phyloP scores from a whole-genome alignment of 2,329 filamentous ascomycete species.

The Cladosporium sp. region DNA sequence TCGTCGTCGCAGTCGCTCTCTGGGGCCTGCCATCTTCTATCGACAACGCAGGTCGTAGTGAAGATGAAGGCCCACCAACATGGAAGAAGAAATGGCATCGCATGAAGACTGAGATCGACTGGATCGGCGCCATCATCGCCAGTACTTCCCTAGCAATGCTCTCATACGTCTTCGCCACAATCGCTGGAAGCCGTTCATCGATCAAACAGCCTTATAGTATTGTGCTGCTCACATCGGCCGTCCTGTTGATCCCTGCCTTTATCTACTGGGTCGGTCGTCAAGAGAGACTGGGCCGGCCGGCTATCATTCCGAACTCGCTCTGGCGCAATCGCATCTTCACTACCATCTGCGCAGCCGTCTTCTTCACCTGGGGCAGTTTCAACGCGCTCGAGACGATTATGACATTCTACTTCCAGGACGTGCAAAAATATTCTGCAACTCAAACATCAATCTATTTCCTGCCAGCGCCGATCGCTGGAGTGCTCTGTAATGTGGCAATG shows the following conservation, averaged over 20 bases:
- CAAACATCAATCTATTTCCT: slow-evolving; percentile 40
- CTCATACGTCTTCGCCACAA: slow-evolving; percentile 52
- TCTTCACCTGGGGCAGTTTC: slow-evolving; percentile 43
- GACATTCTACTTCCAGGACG: slow-evolving; percentile 49
- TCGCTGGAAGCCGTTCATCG: slow-evolving; percentile 27
- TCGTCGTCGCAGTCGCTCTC: slow-evolving; percentile 42
- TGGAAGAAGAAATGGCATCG: slow-evolving; percentile 27
- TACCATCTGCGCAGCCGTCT: slow-evolving; percentile 51
- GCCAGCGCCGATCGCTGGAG: slow-evolving; percentile 42
- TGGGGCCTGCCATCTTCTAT: slow-evolving; percentile 40
- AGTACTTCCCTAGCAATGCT: slow-evolving; percentile 51
- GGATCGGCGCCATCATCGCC: slow-evolving; percentile 52
- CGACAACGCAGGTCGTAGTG: background rate
- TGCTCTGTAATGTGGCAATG: slow-evolving; percentile 46
- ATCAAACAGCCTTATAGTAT: slow-evolving; percentile 28
- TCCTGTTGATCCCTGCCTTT: slow-evolving; percentile 51
- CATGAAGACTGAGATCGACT: slow-evolving; percentile 53
- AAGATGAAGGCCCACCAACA: slow-evolving; percentile 23
- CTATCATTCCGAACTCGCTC: slow-evolving; percentile 63
- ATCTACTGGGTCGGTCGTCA: slow-evolving; percentile 56
- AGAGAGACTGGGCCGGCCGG: slow-evolving; percentile 48
- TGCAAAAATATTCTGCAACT: slow-evolving; percentile 38
- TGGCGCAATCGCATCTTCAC: slow-evolving; percentile 61
- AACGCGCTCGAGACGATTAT: slow-evolving; percentile 40
- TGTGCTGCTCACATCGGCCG: slow-evolving; percentile 46